Evolutionary conservation across 805 yeast genomes (phyloP).

Genomic region (Candida insectalens): DNA sequence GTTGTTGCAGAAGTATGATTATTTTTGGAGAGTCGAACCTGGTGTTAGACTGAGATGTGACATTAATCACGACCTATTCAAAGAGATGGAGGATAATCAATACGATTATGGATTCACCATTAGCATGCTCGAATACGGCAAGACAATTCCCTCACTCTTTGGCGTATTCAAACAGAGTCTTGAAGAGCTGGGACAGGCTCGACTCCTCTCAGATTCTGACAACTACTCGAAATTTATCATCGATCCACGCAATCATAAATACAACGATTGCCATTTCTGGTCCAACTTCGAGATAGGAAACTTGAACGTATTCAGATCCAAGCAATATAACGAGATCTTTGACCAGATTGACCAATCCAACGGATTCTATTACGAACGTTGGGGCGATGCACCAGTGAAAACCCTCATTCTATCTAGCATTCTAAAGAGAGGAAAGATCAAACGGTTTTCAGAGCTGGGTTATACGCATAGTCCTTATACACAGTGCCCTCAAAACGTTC

Average conservation of each 20-base stretch:
- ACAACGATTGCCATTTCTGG: constrained; percentile 83
- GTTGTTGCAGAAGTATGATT: constrained; percentile 58
- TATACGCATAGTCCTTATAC: constrained; percentile 72
- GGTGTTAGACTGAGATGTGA: constrained; percentile 71
- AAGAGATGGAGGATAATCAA: constrained; percentile 58
- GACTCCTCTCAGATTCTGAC: constrained; percentile 26
- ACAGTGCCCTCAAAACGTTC: constrained; percentile 64
- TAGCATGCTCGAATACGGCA: constrained; percentile 58
- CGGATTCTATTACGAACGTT: constrained; percentile 81
- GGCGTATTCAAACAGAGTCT: constrained; percentile 26
- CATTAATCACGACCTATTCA: constrained; percentile 62
- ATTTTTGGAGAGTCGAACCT: constrained; percentile 93
- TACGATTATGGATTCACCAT: constrained; percentile 70
- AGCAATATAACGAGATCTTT: constrained; percentile 56
- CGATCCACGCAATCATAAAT: constrained; percentile 44
- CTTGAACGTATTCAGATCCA: constrained; percentile 61
- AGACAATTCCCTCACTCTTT: constrained; percentile 51
- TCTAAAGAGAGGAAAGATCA: constrained; percentile 60
- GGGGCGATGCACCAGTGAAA: constrained; percentile 89
- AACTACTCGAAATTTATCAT: constrained; percentile 53
- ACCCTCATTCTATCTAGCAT: constrained; percentile 60
- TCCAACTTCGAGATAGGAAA: constrained; percentile 78
- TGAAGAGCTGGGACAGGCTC: constrained; percentile 26
- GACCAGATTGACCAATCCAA: constrained; percentile 65
- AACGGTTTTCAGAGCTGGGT: constrained; percentile 71